Evolutionary conservation across 192 early-diverging fungal genomes (phyloP).

Genomic region (Thoreauomyces humboldtii): DNA sequence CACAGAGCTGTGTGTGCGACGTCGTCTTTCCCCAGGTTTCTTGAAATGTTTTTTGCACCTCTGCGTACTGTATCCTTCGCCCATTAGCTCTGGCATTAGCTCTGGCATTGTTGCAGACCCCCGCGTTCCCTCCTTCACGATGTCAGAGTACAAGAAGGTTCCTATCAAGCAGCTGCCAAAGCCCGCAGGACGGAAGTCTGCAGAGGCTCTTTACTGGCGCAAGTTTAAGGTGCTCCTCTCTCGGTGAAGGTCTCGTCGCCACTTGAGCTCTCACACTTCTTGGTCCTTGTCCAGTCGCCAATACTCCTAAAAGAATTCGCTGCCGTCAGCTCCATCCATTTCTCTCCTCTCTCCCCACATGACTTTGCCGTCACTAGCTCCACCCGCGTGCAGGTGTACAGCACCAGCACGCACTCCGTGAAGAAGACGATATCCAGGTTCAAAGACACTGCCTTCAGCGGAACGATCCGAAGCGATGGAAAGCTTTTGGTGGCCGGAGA

Average conservation of each 20-base stretch:
- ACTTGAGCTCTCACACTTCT: no score
- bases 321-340: slow-evolving; percentile 77
- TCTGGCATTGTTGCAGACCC: no score
- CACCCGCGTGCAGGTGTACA: slow-evolving; percentile 90
- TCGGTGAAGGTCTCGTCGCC: no score
- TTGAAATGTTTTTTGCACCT: no score
- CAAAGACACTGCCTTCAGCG: slow-evolving; percentile 81
- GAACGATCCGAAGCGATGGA: slow-evolving; percentile 77
- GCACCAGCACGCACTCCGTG: slow-evolving; percentile 72
- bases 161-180: slow-evolving; percentile 25
- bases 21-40: no score
- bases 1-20: no score
- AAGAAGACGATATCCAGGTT: slow-evolving; percentile 93
- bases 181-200: slow-evolving; percentile 15
- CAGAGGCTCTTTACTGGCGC: slow-evolving; percentile 27
- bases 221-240: slow-evolving; percentile 31
- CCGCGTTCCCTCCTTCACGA: no score
- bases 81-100: no score
- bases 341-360: slow-evolving; percentile 74
- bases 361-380: slow-evolving; percentile 90
- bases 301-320: slow-evolving; percentile 86
- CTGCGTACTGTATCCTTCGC: no score
- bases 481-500: slow-evolving; percentile 93
- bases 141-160: slow-evolving; percentile 29
- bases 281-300: no score